Evolutionary conservation across 257 asterid genomes (phyloP).

Genomic region (Solanum ahanhuiri): DNA sequence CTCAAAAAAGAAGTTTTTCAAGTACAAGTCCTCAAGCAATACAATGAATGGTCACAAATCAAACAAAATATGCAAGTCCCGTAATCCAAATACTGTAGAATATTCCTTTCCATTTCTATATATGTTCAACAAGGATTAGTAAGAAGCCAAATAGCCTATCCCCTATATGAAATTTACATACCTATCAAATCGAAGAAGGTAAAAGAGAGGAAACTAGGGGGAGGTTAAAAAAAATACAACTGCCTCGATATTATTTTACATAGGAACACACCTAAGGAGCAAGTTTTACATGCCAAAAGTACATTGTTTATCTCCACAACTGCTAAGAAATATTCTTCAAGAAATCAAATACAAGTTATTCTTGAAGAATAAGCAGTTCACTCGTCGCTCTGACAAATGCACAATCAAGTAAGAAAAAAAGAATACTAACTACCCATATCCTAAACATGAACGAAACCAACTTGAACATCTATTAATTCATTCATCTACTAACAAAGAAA

Average conservation of each 20-base stretch:
- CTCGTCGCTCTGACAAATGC: background rate
- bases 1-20: background rate
- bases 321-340: background rate
- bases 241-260: background rate
- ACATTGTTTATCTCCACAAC: background rate
- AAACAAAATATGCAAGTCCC: background rate
- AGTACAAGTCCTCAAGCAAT: background rate
- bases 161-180: background rate
- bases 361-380: constrained; percentile 7
- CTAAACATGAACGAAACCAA: background rate
- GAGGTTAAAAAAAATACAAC: background rate
- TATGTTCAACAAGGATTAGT: background rate
- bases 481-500: background rate
- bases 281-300: background rate
- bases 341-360: constrained; percentile 4
- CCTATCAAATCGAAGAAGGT: background rate
- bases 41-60: background rate
- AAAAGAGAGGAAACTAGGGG: background rate
- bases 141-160: background rate
- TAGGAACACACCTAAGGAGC: background rate
- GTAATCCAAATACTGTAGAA: background rate
- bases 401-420: too few relatives aligned
- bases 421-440: background rate
- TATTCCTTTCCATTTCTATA: background rate
- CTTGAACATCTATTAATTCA: background rate